A percentile compares a stretch with the other conserved stretches of the same genome.
phyloP scores from a whole-genome alignment of 2,329 filamentous ascomycete species.

The Didymella pomorum region DNA sequence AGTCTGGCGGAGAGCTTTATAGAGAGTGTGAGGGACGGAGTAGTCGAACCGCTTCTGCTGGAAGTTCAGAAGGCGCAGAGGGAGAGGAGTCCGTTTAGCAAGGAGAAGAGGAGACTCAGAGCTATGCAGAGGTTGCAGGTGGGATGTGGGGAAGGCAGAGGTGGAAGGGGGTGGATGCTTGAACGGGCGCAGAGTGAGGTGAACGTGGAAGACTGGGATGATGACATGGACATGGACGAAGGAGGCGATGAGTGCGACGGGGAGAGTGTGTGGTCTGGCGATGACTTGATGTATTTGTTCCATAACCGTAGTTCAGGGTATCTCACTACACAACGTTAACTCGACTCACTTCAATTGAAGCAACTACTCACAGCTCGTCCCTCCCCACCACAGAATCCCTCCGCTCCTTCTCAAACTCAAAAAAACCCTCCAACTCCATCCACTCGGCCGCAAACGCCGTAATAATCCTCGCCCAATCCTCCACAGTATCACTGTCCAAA shows the following conservation, averaged over 20 bases:
- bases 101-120: neutral
- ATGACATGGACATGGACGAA: neutral
- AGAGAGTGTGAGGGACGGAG: neutral
- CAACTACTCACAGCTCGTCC: constrained; percentile 50
- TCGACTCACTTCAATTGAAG: constrained; percentile 12
- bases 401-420: constrained; percentile 37
- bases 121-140: neutral
- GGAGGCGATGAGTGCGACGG: neutral
- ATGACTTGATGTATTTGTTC: neutral
- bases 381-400: constrained; percentile 30
- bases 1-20: neutral
- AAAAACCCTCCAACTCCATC: constrained; percentile 70
- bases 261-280: neutral
- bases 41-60: neutral
- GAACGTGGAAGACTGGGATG: neutral
- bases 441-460: constrained; percentile 90
- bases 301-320: constrained; percentile 36
- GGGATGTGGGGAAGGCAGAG: neutral
- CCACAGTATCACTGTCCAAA: constrained; percentile 79
- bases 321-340: constrained; percentile 41
- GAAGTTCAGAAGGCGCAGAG: neutral
- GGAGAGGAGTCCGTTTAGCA: neutral
- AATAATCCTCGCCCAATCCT: constrained; percentile 88
- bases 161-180: neutral
- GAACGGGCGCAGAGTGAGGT: neutral